phyloP scores from a whole-genome alignment of 75 land plant species.

The Sequoia sempervirens region DNA sequence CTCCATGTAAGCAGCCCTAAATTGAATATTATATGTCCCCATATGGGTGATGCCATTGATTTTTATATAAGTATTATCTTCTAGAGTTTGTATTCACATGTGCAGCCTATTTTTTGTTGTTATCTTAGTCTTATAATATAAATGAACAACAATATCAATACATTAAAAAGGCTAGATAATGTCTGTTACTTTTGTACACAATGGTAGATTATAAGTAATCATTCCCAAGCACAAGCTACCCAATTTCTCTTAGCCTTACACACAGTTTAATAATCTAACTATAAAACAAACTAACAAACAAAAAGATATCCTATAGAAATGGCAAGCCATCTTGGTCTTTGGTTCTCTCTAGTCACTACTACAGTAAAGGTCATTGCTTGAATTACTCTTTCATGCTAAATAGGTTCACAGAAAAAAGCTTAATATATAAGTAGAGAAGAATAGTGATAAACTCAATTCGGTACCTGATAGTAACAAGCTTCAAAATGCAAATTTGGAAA shows the following conservation, averaged over 20 bases:
- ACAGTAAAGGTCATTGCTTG: not conserved
- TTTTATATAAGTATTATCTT: not conserved
- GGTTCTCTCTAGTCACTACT: not conserved
- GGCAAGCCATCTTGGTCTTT: not conserved
- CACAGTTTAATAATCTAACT: not conserved
- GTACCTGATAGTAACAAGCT: slow-evolving; percentile 99
- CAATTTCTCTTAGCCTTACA: not conserved
- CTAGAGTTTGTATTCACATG: not conserved
- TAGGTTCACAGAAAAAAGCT: not conserved
- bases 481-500: slow-evolving; percentile 95
- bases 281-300: not conserved
- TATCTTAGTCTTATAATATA: not conserved
- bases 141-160: not conserved
- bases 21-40: not conserved
- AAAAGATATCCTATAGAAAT: not conserved
- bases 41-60: not conserved
- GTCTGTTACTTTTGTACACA: not conserved
- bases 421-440: not conserved
- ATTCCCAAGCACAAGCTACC: not conserved
- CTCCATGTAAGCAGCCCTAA: not conserved
- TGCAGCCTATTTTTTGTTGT: not conserved
- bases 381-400: not conserved
- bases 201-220: not conserved
- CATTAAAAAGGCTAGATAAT: not conserved
- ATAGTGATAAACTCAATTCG: not conserved